Conservation (phyloP, 345 rosid genomes). For the Salix dunnii region DNA sequence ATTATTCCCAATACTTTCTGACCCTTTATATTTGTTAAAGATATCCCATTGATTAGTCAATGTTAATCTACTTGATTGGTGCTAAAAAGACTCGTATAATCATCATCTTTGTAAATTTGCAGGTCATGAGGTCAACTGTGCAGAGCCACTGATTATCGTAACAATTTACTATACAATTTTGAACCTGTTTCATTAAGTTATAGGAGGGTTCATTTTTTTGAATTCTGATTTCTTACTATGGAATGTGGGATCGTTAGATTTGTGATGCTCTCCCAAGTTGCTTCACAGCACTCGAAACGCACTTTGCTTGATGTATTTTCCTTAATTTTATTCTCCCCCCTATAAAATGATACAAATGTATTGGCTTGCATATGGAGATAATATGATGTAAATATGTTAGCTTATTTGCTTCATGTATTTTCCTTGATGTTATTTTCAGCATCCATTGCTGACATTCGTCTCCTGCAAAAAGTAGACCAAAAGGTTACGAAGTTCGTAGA, state of each 20-base stretch:
- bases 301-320: too few relatives aligned
- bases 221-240: not conserved
- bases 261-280: not conserved
- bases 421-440: not conserved
- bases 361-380: too few relatives aligned
- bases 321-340: too few relatives aligned
- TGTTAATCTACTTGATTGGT: not conserved
- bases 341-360: too few relatives aligned
- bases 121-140: not conserved
- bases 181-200: not conserved
- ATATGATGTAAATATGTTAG: too few relatives aligned
- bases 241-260: not conserved
- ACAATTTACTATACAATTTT: too few relatives aligned
- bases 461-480: not conserved
- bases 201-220: not conserved
- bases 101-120: not conserved
- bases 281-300: not conserved
- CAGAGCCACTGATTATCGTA: not conserved
- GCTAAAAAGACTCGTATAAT: not conserved
- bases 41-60: not conserved
- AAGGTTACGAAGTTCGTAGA: not conserved
- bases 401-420: too few relatives aligned
- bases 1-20: slow-evolving; percentile 1
- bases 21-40: not conserved
- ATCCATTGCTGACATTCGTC: not conserved